Conservation (phyloP, 1,284 basidiomycete genomes). For the Takashimella koratensis region DNA sequence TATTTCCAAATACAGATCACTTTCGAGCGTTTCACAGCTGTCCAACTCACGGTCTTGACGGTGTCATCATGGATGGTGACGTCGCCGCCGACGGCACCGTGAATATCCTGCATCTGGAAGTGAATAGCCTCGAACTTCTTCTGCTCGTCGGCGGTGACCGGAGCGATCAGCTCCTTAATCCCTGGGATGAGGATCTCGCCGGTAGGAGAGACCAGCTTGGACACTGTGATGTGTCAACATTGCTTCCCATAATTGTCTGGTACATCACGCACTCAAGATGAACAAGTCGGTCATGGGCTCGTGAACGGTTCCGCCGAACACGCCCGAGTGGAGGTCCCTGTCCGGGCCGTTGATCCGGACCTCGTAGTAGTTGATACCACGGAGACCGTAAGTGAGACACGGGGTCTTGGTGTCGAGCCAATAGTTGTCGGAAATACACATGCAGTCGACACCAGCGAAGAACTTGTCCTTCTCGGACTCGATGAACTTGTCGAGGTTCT, state of each 20-base stretch:
- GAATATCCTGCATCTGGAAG: conserved; percentile 67
- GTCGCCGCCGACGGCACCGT: conserved; percentile 70
- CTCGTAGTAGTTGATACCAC: conserved; percentile 88
- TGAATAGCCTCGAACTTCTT: conserved; percentile 70
- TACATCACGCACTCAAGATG: conserved; percentile 45
- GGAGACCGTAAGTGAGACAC: conserved; percentile 55
- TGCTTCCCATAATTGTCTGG: background rate
- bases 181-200: conserved; percentile 90
- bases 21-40: too few species aligned
- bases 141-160: conserved; percentile 71
- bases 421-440: conserved; percentile 71
- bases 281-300: conserved; percentile 69
- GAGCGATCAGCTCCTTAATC: conserved; percentile 79
- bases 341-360: conserved; percentile 78
- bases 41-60: conserved; percentile 56
- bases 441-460: conserved; percentile 88
- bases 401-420: conserved; percentile 52
- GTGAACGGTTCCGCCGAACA: conserved; percentile 81
- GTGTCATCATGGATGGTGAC: conserved; percentile 79
- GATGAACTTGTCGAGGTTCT: conserved; percentile 89
- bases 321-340: conserved; percentile 87
- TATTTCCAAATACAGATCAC: too few species aligned
- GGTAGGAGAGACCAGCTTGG: conserved; percentile 73
- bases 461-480: conserved; percentile 72
- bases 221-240: conserved; percentile 44